phyloP scores from a whole-genome alignment of 768 basidiomycete genomes.

The Flagelloscypha sp. region DNA sequence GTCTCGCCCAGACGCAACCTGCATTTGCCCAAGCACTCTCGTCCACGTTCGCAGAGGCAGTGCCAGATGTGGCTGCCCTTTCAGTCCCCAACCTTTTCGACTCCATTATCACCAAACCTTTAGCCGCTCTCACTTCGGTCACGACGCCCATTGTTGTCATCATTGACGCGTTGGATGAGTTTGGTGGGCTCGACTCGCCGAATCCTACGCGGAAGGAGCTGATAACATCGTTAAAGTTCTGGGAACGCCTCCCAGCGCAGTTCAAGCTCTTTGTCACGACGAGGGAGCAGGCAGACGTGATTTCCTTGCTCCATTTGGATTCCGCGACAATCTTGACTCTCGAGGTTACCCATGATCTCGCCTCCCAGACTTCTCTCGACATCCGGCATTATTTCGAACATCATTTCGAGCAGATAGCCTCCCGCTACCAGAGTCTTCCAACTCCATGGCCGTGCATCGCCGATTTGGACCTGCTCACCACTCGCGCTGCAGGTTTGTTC shows the following conservation, averaged over 20 bases:
- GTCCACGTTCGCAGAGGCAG: no score
- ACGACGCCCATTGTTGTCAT: no score
- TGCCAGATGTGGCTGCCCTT: no score
- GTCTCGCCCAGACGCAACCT: slow-evolving; percentile 14
- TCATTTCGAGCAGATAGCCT: slow-evolving; percentile 11
- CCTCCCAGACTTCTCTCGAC: slow-evolving; percentile 13
- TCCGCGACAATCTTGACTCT: no score
- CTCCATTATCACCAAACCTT: no score
- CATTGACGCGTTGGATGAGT: slow-evolving; percentile 25
- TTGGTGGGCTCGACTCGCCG: slow-evolving; percentile 14
- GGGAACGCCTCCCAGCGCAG: slow-evolving; percentile 10
- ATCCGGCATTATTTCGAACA: slow-evolving; percentile 15
- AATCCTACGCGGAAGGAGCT: slow-evolving; percentile 14
- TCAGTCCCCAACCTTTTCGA: no score
- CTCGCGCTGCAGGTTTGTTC: slow-evolving; percentile 21
- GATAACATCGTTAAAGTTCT: slow-evolving; percentile 14
- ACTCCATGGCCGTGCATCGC: slow-evolving; percentile 13
- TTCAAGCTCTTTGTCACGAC: slow-evolving; percentile 22
- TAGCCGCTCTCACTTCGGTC: no score
- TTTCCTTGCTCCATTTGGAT: no score
- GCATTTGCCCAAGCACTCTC: no score
- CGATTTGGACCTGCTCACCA: slow-evolving; percentile 13
- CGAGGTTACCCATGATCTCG: slow-evolving; percentile 10
- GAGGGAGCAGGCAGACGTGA: slow-evolving; percentile 14
- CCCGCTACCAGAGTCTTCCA: slow-evolving; percentile 8